Percentiles rank a stretch among this genome's conserved stretches.
Evolutionary conservation across 2,329 filamentous ascomycete species (phyloP).

Genomic region (Clarireedia paspali): DNA sequence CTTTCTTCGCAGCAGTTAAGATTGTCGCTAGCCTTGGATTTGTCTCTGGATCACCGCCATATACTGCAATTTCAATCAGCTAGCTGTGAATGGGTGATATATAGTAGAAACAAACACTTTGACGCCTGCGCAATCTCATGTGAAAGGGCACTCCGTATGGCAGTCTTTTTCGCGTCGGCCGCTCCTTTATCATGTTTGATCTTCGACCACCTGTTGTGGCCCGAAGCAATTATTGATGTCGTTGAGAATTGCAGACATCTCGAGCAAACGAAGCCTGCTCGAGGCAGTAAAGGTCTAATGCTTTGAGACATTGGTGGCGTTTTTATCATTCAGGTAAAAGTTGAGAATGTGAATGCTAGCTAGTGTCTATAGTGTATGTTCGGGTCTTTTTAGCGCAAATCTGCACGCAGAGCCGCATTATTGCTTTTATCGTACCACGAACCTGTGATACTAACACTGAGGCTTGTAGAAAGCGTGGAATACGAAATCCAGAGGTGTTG

Average conservation of each 20-base stretch:
- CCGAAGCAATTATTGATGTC: conserved; percentile 43
- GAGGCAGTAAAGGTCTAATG: conserved; percentile 14
- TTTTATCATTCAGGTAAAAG: background rate
- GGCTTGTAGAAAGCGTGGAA: no score
- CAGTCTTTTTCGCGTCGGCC: conserved; percentile 72
- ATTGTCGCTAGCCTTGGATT: conserved; percentile 72
- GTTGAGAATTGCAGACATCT: conserved; percentile 35
- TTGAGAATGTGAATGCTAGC: background rate
- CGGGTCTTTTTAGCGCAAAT: no score
- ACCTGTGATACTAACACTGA: no score
- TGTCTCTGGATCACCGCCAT: conserved; percentile 62
- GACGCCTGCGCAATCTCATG: conserved; percentile 69
- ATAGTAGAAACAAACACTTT: conserved; percentile 47
- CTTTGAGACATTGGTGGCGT: conserved; percentile 27
- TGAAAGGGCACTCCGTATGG: conserved; percentile 58
- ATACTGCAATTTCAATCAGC: conserved; percentile 42
- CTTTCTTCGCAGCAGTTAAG: conserved; percentile 72
- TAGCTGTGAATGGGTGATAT: conserved; percentile 4
- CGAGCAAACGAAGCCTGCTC: conserved; percentile 16
- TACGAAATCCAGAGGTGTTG: no score
- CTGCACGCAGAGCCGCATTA: no score
- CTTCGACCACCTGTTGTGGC: conserved; percentile 92
- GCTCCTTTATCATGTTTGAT: conserved; percentile 93
- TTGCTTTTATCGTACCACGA: no score
- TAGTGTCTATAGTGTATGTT: no score